These are phyloP conservation scores for Schwanniomyces sp. DNA, from an alignment of 805 yeast species.

Conservation along the genomic window DNA sequence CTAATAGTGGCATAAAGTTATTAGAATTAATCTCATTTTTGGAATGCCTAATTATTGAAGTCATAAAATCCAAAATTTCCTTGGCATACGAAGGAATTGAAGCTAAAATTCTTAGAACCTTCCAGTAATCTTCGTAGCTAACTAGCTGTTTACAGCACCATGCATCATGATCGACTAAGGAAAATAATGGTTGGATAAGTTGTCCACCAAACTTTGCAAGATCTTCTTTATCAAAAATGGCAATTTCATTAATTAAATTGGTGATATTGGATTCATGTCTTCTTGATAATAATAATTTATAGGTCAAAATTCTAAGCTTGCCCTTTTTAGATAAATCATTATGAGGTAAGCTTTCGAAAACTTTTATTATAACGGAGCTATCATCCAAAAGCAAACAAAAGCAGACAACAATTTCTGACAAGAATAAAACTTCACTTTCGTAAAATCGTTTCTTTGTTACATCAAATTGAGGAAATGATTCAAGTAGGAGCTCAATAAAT, in stretches of 20 bases:
- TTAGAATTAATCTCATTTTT: conserved; percentile 39
- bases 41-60: conserved; percentile 32
- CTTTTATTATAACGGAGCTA: conserved; percentile 4
- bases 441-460: conserved; percentile 37
- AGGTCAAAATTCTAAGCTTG: conserved; percentile 48
- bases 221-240: conserved; percentile 41
- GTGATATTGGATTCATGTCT: conserved; percentile 7
- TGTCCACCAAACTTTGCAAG: conserved; percentile 45
- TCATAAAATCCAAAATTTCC: conserved; percentile 49
- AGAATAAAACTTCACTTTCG: conserved; percentile 48
- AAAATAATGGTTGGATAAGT: conserved; percentile 48
- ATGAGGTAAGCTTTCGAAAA: conserved; percentile 11
- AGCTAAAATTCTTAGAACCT: conserved; percentile 47
- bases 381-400: conserved; percentile 32
- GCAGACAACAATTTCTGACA: conserved; percentile 45
- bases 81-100: conserved; percentile 43
- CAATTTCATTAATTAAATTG: conserved; percentile 19
- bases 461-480: conserved; percentile 23
- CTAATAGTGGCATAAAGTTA: conserved; percentile 66
- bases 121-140: conserved; percentile 51
- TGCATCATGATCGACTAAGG: conserved; percentile 44
- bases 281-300: conserved; percentile 49
- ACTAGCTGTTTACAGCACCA: conserved; percentile 42
- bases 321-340: conserved; percentile 27
- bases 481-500: conserved; percentile 26